Evolutionary conservation across 768 basidiomycete species (phyloP).

Genomic region (Amanita thiersii): DNA sequence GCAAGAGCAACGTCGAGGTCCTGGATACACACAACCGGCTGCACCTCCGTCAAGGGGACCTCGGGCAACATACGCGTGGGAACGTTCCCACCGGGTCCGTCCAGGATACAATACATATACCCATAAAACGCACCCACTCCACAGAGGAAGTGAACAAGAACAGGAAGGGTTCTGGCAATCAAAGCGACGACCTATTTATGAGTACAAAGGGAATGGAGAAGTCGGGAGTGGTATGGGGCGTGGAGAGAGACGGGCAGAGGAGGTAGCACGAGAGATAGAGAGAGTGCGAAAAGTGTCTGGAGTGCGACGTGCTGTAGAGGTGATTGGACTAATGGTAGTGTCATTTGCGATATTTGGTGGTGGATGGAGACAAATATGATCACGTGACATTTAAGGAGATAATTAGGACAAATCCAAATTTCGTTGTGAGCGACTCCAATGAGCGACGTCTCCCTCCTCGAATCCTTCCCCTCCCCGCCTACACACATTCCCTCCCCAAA

Average conservation of each 20-base stretch:
- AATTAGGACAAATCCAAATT: too few relatives aligned
- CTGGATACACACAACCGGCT: slow-evolving; percentile 11
- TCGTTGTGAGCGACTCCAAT: background rate
- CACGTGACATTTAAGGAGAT: too few relatives aligned
- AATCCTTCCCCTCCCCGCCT: slow-evolving; percentile 34
- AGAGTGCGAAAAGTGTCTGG: slow-evolving; percentile 20
- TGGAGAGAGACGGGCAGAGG: slow-evolving; percentile 15
- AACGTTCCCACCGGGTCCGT: slow-evolving; percentile 17
- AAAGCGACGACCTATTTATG: background rate
- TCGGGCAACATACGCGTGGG: slow-evolving; percentile 35
- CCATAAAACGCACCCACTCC: slow-evolving; percentile 12
- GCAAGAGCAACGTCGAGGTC: slow-evolving; percentile 16
- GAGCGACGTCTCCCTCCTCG: slow-evolving; percentile 19
- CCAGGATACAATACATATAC: slow-evolving; percentile 16
- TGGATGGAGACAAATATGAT: slow-evolving; percentile 4
- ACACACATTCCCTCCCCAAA: slow-evolving; percentile 27
- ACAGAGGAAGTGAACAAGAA: background rate
- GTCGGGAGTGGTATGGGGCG: slow-evolving; percentile 12
- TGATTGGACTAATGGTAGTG: slow-evolving; percentile 16
- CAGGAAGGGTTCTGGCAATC: background rate
- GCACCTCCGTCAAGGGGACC: slow-evolving; percentile 20
- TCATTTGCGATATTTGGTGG: slow-evolving; percentile 16
- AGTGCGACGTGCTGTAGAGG: slow-evolving; percentile 19
- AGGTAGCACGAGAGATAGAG: slow-evolving; percentile 18
- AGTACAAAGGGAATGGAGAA: slow-evolving; percentile 9